These are phyloP conservation scores for Irpex rosettiformis DNA, from an alignment of 1,284 basidiomycete genomes.

Conservation along the genomic window DNA sequence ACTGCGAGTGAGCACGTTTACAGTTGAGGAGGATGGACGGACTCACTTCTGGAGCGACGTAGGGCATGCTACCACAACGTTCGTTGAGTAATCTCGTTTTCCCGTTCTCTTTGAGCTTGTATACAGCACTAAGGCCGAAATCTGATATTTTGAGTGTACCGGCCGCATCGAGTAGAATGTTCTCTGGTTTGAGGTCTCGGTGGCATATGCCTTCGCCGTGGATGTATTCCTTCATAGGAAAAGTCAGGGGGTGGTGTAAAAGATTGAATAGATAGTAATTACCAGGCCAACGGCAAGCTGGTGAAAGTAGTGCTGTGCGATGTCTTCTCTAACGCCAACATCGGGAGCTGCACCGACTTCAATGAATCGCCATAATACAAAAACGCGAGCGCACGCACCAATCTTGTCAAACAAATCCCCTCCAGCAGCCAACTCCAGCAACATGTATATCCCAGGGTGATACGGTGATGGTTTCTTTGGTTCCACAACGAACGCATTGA, in stretches of 20 bases:
- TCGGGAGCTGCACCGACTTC: constrained; percentile 64
- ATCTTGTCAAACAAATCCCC: constrained; percentile 99
- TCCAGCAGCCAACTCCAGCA: constrained; percentile 89
- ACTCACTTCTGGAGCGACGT: constrained; percentile 88
- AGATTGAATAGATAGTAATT: constrained; percentile 20
- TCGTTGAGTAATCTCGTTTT: constrained; percentile 69
- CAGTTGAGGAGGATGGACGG: background rate
- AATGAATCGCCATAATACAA: too few species aligned
- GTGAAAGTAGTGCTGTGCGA: constrained; percentile 89
- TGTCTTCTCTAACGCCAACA: constrained; percentile 82
- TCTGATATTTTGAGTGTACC: constrained; percentile 90
- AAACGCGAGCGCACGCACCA: constrained; percentile 44
- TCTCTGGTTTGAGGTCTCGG: constrained; percentile 96
- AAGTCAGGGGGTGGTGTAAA: background rate
- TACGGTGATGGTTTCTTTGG: constrained; percentile 34
- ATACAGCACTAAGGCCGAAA: constrained; percentile 93
- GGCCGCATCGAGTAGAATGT: constrained; percentile 78
- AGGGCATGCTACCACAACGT: constrained; percentile 91
- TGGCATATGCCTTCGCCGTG: constrained; percentile 92
- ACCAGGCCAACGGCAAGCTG: constrained; percentile 85
- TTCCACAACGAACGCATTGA: constrained; percentile 76
- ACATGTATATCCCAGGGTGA: constrained; percentile 85
- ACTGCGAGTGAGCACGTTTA: background rate
- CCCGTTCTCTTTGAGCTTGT: constrained; percentile 80
- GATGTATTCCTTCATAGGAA: constrained; percentile 67